Conservation (phyloP, 148 eudicot genomes). For the Rhododendron ovatum region DNA sequence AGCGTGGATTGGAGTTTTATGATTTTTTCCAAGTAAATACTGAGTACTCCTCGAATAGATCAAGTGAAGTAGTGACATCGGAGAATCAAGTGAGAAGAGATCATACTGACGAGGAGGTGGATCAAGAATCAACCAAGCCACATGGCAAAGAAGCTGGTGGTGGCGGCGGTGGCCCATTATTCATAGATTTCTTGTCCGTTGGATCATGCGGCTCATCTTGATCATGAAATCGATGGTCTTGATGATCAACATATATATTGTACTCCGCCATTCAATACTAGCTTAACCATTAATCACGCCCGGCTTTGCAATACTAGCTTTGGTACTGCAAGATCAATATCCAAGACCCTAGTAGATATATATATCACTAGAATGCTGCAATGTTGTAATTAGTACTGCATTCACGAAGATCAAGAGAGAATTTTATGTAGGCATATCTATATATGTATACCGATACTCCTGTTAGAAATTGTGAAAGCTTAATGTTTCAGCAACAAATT, state of each 20-base stretch:
- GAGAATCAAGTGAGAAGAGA: constrained; percentile 19
- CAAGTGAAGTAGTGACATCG: constrained; percentile 26
- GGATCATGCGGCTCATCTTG: background rate
- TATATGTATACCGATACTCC: no score
- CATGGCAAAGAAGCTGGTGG: background rate
- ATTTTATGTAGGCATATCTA: background rate
- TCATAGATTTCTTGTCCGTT: constrained; percentile 23
- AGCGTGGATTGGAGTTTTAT: constrained; percentile 23
- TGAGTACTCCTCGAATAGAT: constrained; percentile 12
- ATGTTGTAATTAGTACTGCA: background rate
- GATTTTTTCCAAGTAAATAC: constrained; percentile 37
- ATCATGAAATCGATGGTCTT: background rate
- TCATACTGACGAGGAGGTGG: constrained; percentile 26
- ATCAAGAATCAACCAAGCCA: background rate
- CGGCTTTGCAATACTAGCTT: background rate
- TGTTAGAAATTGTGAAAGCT: background rate
- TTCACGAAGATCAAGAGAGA: background rate
- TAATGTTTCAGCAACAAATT: no score
- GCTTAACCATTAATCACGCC: background rate
- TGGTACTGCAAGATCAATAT: background rate
- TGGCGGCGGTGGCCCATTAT: background rate
- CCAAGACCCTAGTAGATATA: background rate
- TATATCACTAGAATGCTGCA: background rate
- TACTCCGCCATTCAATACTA: background rate
- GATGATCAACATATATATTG: background rate